Conservation (phyloP, 495 filamentous ascomycete species). For the Podospora comata region DNA sequence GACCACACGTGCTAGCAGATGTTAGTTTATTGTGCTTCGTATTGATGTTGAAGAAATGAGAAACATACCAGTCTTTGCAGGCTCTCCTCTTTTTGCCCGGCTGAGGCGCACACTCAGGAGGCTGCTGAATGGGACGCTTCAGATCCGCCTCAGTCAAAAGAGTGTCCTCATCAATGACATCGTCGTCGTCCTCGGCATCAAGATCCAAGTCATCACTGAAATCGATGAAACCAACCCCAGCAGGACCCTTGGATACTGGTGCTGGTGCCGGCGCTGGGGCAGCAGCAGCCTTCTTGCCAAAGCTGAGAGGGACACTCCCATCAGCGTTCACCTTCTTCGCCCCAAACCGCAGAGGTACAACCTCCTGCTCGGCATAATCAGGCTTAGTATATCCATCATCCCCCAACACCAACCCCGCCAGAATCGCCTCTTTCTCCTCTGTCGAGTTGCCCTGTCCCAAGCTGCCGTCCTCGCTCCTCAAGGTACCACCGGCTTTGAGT, state of each 20-base stretch:
- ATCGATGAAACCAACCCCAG: conserved; percentile 70
- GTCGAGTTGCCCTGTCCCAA: conserved; percentile 47
- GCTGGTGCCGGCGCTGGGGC: conserved; percentile 31
- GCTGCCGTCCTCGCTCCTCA: conserved; percentile 65
- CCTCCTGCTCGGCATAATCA: conserved; percentile 60
- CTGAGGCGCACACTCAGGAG: conserved; percentile 78
- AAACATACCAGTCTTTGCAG: conserved; percentile 78
- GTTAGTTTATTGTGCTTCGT: neutral
- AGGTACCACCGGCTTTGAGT: conserved; percentile 66
- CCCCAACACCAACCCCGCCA: conserved; percentile 69
- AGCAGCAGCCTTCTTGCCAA: conserved; percentile 12
- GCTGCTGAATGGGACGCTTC: conserved; percentile 65
- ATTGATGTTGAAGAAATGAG: neutral
- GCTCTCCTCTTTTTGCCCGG: conserved; percentile 81
- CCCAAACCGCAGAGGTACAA: conserved; percentile 67
- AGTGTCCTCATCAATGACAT: conserved; percentile 87
- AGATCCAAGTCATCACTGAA: conserved; percentile 64
- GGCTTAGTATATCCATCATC: conserved; percentile 66
- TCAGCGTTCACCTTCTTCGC: conserved; percentile 48
- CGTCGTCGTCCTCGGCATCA: conserved; percentile 56
- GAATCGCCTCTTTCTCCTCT: conserved; percentile 66
- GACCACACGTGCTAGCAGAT: conserved; percentile 64
- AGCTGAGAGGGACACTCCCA: conserved; percentile 20
- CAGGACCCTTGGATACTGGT: conserved; percentile 39
- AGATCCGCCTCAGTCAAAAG: conserved; percentile 81